A percentile compares a stretch with the other conserved stretches of the same genome.
phyloP scores from a whole-genome alignment of 306 rosid genomes.

The Citrullus colocynthis region DNA sequence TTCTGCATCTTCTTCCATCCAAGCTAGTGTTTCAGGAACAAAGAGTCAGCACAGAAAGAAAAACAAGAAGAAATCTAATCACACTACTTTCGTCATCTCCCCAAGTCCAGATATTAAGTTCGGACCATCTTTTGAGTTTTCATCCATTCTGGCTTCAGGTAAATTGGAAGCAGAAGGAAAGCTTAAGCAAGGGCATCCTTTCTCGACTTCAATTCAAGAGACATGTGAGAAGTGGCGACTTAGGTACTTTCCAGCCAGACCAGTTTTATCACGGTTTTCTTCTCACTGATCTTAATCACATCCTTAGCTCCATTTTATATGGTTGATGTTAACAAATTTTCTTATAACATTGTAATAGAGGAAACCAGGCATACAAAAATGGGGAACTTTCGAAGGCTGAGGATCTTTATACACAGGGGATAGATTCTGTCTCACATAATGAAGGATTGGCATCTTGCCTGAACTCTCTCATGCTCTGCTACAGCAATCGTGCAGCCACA shows the following conservation, averaged over 20 bases:
- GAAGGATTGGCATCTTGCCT: constrained; percentile 46
- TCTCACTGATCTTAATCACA: constrained; percentile 2
- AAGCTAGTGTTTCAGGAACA: constrained; percentile 17
- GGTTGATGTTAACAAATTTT: constrained; percentile 5
- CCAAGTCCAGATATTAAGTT: constrained; percentile 32
- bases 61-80: constrained; percentile 35
- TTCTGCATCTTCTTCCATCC: constrained; percentile 37
- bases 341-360: constrained; percentile 27
- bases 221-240: constrained; percentile 69
- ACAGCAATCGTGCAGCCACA: constrained; percentile 83
- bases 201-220: constrained; percentile 29
- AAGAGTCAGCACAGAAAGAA: constrained; percentile 45
- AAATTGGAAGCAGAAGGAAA: constrained; percentile 27
- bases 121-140: constrained; percentile 32
- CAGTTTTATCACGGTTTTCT: background rate
- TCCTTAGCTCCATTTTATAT: background rate
- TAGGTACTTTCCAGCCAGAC: constrained; percentile 32
- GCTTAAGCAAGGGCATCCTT: constrained; percentile 23
- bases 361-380: constrained; percentile 59
- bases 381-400: constrained; percentile 77
- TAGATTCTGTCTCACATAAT: constrained; percentile 49
- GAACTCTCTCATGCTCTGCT: constrained; percentile 64
- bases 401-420: constrained; percentile 66
- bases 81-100: constrained; percentile 24
- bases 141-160: constrained; percentile 18